These are phyloP conservation scores for Leccinum pellstonianum DNA, from an alignment of 768 basidiomycete species.

Conservation along the genomic window DNA sequence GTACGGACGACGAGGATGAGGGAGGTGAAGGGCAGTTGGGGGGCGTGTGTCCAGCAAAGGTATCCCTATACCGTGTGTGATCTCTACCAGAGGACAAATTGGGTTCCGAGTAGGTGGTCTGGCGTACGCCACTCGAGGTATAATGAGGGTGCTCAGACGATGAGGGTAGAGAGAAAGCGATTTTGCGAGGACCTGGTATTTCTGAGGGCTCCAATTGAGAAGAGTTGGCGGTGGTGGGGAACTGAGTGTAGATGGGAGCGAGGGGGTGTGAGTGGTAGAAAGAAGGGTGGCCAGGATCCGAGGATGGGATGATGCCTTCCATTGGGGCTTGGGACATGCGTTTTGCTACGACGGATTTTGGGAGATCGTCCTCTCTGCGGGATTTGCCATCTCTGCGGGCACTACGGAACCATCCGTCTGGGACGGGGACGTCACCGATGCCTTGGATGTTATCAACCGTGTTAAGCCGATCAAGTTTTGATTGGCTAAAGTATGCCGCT, in stretches of 20 bases:
- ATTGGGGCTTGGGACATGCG: conserved; percentile 34
- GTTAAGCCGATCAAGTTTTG: conserved; percentile 64
- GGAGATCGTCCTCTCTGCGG: conserved; percentile 40
- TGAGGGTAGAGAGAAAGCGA: conserved; percentile 32
- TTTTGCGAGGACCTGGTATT: conserved; percentile 22
- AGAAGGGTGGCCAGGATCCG: conserved; percentile 19
- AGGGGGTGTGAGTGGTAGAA: conserved; percentile 25
- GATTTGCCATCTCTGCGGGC: conserved; percentile 65
- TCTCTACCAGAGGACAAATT: conserved; percentile 23
- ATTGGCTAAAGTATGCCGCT: conserved; percentile 87
- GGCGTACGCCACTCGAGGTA: conserved; percentile 20
- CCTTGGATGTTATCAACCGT: conserved; percentile 71
- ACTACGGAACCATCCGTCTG: conserved; percentile 77
- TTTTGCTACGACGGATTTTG: conserved; percentile 48
- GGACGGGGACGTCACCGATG: conserved; percentile 64
- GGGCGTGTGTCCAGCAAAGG: conserved; percentile 20
- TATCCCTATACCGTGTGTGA: conserved; percentile 24
- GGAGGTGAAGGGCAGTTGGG: conserved; percentile 32
- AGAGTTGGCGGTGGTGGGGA: conserved; percentile 31
- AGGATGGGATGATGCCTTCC: conserved; percentile 27
- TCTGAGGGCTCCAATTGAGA: conserved; percentile 30
- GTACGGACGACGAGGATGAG: conserved; percentile 39
- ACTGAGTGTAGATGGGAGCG: conserved; percentile 29
- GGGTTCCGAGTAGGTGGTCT: conserved; percentile 35
- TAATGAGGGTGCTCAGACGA: conserved; percentile 26